Evolutionary conservation across 2,329 filamentous ascomycete genomes (phyloP).

Genomic region (Coniochaeta sp.): DNA sequence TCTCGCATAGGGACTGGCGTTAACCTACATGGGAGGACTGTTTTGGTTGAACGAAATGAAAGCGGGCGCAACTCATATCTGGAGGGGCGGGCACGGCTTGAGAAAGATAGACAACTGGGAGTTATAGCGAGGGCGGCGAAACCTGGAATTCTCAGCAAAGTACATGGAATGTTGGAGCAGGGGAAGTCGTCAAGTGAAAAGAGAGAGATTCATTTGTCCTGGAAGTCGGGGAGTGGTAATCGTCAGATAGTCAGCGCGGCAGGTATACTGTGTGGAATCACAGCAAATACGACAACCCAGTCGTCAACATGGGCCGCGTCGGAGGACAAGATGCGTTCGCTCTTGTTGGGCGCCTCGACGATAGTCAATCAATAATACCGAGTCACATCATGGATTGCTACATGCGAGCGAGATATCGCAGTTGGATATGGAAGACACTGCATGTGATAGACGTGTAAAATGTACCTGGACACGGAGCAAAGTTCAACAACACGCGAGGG

Average conservation of each 20-base stretch:
- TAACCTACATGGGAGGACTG: not conserved
- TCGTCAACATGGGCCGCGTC: not conserved
- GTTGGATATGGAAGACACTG: not conserved
- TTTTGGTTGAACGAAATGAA: not conserved
- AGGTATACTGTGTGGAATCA: not conserved
- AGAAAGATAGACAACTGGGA: not conserved
- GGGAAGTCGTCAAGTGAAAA: not conserved
- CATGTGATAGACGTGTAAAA: too few relatives aligned
- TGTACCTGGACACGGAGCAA: not conserved
- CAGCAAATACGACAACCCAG: too few relatives aligned
- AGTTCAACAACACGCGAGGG: constrained; percentile 1
- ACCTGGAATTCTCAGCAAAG: not conserved
- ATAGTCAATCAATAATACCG: not conserved
- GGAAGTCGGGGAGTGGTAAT: not conserved
- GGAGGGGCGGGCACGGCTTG: not conserved
- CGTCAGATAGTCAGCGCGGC: not conserved
- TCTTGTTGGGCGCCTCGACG: not conserved
- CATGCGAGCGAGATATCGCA: too few relatives aligned
- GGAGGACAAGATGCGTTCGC: not conserved
- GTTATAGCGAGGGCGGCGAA: not conserved
- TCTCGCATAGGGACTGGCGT: not conserved
- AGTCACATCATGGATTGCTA: too few relatives aligned
- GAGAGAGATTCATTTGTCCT: not conserved
- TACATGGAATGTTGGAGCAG: not conserved
- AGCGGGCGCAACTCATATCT: not conserved